phyloP scores from a whole-genome alignment of 2,329 filamentous ascomycete genomes.

The Calonectria hongkongensis region DNA sequence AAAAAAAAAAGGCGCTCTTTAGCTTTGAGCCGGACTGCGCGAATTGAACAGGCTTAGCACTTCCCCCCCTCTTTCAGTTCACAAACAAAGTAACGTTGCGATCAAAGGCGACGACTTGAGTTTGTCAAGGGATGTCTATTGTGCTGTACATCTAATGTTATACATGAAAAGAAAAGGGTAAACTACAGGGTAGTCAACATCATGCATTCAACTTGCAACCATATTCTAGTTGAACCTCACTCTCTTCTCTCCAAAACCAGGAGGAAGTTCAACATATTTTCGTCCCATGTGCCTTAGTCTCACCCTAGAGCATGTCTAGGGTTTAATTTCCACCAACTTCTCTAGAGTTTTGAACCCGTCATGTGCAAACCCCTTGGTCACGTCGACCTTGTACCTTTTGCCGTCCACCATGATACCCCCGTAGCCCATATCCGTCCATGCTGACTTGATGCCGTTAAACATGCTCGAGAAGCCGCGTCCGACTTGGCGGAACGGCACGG shows the following conservation, averaged over 20 bases:
- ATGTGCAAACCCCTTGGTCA: conserved; percentile 74
- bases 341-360: conserved; percentile 77
- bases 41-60: background rate
- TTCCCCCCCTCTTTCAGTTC: background rate
- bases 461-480: conserved; percentile 63
- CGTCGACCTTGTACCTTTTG: conserved; percentile 74
- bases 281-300: conserved; percentile 8
- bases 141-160: conserved; percentile 25
- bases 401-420: conserved; percentile 69
- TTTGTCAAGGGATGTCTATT: background rate
- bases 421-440: conserved; percentile 75
- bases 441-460: conserved; percentile 68
- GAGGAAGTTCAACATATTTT: background rate
- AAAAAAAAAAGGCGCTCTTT: conserved; percentile 18
- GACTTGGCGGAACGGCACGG: conserved; percentile 73
- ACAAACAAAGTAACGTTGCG: background rate
- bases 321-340: conserved; percentile 65
- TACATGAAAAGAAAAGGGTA: conserved; percentile 27
- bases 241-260: background rate
- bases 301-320: conserved; percentile 27
- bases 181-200: conserved; percentile 46
- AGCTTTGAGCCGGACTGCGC: conserved; percentile 4
- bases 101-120: background rate
- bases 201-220: conserved; percentile 4
- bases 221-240: background rate